A percentile compares a stretch with the other conserved stretches of the same genome.
Conservation (phyloP, 148 eudicot species). For the Nepenthes gracilis region DNA sequence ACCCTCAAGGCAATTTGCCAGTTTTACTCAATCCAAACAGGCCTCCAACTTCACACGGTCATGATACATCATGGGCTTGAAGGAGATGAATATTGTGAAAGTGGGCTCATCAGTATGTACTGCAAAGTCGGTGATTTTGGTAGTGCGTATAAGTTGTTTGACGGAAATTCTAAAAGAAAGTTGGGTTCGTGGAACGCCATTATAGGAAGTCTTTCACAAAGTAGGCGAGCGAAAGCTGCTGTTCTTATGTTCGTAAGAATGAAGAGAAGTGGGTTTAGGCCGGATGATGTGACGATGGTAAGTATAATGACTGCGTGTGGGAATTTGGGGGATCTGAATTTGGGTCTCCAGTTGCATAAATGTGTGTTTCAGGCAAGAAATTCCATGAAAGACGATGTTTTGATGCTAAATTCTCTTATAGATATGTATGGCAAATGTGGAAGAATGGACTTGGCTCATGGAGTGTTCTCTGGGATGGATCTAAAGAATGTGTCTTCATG, state of each 20-base stretch:
- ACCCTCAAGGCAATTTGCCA: conserved; percentile 49
- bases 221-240: conserved; percentile 41
- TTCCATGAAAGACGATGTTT: conserved; percentile 23
- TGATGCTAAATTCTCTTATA: conserved; percentile 62
- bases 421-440: conserved; percentile 92
- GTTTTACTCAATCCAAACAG: conserved; percentile 16
- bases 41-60: conserved; percentile 38
- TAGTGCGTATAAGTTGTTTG: conserved; percentile 57
- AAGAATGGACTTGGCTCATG: conserved; percentile 60
- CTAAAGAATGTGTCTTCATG: conserved; percentile 64
- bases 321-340: conserved; percentile 46
- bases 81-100: conserved; percentile 44
- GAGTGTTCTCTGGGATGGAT: conserved; percentile 46
- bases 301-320: conserved; percentile 63
- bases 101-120: conserved; percentile 60
- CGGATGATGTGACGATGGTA: conserved; percentile 69
- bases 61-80: conserved; percentile 43
- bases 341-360: conserved; percentile 63
- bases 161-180: conserved; percentile 48
- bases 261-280: conserved; percentile 37
- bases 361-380: conserved; percentile 43
- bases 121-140: conserved; percentile 40
- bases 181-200: conserved; percentile 90
- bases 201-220: conserved; percentile 53
- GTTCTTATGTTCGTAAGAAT: conserved; percentile 43